phyloP scores from a whole-genome alignment of 768 basidiomycete genomes.

The Russula brevipes region DNA sequence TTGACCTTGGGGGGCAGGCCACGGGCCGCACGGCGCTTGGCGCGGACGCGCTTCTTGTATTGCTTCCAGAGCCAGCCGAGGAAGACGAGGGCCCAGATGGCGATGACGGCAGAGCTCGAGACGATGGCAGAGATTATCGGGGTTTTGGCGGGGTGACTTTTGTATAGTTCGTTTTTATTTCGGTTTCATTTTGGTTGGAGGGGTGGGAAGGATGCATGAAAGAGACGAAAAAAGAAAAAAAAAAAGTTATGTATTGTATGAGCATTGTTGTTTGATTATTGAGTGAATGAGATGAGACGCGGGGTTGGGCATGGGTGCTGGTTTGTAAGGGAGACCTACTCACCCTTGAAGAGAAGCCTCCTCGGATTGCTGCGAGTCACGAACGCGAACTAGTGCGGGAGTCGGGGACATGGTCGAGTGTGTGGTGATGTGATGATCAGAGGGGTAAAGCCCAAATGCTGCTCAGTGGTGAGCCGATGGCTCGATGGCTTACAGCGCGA shows the following conservation, averaged over 20 bases:
- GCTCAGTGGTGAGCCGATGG: too few relatives aligned
- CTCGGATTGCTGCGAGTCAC: not conserved
- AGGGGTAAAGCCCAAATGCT: too few relatives aligned
- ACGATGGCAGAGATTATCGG: slow-evolving; percentile 22
- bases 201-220: not conserved
- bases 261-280: too few relatives aligned
- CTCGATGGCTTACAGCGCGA: not conserved
- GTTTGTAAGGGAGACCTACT: not conserved
- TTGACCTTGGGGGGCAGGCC: slow-evolving; percentile 18
- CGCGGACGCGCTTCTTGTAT: slow-evolving; percentile 18
- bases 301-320: not conserved
- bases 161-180: not conserved
- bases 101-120: slow-evolving; percentile 5
- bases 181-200: not conserved
- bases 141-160: slow-evolving; percentile 22
- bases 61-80: slow-evolving; percentile 16
- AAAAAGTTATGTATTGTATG: too few relatives aligned
- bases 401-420: too few relatives aligned
- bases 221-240: too few relatives aligned
- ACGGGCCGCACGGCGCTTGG: slow-evolving; percentile 13
- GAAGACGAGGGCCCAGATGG: slow-evolving; percentile 21
- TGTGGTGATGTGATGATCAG: not conserved
- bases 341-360: slow-evolving; percentile 15
- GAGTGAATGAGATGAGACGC: too few relatives aligned
- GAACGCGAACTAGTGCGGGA: not conserved